Conservation (phyloP, 176 grass and related monocot genomes). For the Musa acuminata region DNA sequence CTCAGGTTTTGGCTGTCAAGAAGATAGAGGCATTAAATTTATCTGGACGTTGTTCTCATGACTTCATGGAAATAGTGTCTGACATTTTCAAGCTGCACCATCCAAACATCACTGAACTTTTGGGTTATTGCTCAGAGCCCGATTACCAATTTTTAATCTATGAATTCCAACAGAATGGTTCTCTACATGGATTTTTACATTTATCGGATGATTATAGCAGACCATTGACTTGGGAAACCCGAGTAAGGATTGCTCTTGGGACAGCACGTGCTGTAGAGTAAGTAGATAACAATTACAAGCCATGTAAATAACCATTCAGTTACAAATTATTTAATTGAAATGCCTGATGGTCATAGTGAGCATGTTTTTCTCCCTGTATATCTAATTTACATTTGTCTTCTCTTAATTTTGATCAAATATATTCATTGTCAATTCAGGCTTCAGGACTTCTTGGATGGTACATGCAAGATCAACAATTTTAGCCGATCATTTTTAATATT, state of each 20-base stretch:
- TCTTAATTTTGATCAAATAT: neutral
- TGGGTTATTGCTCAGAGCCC: conserved; percentile 72
- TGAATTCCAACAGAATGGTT: conserved; percentile 70
- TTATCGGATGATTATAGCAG: conserved; percentile 90
- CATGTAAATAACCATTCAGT: too few relatives aligned
- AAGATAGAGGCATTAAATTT: conserved; percentile 68
- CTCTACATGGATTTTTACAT: conserved; percentile 81
- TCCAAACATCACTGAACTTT: conserved; percentile 51
- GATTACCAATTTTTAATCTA: conserved; percentile 62
- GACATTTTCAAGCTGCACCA: conserved; percentile 59
- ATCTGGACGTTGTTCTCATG: conserved; percentile 45
- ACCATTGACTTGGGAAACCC: conserved; percentile 96
- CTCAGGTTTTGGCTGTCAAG: conserved; percentile 81
- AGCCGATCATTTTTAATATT: too few relatives aligned
- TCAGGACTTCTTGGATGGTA: neutral
- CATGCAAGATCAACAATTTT: neutral
- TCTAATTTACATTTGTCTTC: neutral
- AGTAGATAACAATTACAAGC: conserved; percentile 22
- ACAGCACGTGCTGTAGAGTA: conserved; percentile 92
- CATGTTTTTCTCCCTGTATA: neutral
- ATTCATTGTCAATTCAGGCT: neutral
- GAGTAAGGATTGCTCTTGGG: conserved; percentile 76
- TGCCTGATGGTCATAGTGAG: neutral
- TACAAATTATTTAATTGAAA: neutral
- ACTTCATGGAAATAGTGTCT: conserved; percentile 75